Percentiles rank a stretch among this genome's conserved stretches.
These are phyloP conservation scores for Raphanus sativus DNA, from an alignment of 345 rosid species.

Conservation along the genomic window DNA sequence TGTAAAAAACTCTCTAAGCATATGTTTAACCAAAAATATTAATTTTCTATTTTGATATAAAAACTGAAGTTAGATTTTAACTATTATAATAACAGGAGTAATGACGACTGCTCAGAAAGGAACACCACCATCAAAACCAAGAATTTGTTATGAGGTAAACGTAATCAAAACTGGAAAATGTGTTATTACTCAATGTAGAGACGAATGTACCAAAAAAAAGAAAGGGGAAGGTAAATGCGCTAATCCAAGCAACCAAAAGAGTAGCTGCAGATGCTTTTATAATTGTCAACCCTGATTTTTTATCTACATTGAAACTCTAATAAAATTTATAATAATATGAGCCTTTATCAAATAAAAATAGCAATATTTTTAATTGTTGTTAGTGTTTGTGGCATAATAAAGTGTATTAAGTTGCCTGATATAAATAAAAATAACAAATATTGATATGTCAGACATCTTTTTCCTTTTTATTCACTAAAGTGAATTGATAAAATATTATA, in stretches of 20 bases:
- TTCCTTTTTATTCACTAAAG: not conserved
- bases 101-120: not conserved
- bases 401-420: not conserved
- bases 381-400: not conserved
- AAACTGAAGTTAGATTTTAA: not conserved
- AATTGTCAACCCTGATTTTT: not conserved
- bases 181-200: not conserved
- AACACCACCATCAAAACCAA: not conserved
- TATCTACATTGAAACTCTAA: not conserved
- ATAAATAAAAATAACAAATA: not conserved
- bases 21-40: not conserved
- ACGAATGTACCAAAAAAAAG: not conserved
- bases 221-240: not conserved
- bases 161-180: not conserved
- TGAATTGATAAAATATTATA: too few species aligned
- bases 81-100: not conserved
- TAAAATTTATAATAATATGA: not conserved
- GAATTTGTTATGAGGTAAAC: not conserved
- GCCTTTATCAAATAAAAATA: not conserved
- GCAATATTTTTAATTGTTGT: not conserved
- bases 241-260: not conserved
- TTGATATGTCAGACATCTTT: not conserved
- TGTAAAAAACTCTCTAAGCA: not conserved
- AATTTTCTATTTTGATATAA: not conserved
- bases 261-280: not conserved